Evolutionary conservation across 306 rosid species (phyloP).

Genomic region (Astragalus membranaceus): DNA sequence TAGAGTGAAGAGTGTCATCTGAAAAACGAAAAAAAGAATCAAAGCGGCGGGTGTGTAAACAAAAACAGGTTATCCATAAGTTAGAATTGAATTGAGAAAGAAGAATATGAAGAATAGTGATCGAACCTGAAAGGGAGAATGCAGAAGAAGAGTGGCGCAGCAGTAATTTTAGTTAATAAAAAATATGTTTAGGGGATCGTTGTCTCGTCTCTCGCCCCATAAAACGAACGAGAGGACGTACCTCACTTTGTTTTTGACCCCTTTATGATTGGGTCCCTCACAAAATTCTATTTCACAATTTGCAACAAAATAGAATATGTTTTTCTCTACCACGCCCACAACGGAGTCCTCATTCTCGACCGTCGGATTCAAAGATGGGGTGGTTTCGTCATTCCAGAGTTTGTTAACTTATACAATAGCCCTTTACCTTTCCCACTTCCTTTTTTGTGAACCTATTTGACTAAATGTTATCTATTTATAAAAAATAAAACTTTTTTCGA

Average conservation of each 20-base stretch:
- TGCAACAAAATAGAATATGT: background rate
- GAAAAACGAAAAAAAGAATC: background rate
- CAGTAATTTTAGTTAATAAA: background rate
- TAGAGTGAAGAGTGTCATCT: background rate
- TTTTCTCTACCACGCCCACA: background rate
- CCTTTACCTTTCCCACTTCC: no score
- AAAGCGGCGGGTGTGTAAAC: background rate
- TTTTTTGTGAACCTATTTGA: no score
- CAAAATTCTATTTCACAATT: background rate
- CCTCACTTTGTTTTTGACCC: conserved; percentile 3
- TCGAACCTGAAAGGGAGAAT: background rate
- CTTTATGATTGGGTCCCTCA: background rate
- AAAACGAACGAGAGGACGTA: conserved; percentile 7
- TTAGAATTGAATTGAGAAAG: background rate
- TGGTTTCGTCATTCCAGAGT: background rate
- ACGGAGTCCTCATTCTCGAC: background rate
- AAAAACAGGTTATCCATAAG: background rate
- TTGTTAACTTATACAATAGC: no score
- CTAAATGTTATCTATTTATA: no score
- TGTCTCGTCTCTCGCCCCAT: background rate
- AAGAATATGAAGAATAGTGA: background rate
- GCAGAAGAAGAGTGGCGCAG: background rate
- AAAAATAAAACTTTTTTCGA: no score
- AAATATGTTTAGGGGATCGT: background rate
- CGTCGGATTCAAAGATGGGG: background rate